Base-by-base conservation (phyloP, 2,329 filamentous ascomycete genomes). In the Aspergillus sp. region DNA sequence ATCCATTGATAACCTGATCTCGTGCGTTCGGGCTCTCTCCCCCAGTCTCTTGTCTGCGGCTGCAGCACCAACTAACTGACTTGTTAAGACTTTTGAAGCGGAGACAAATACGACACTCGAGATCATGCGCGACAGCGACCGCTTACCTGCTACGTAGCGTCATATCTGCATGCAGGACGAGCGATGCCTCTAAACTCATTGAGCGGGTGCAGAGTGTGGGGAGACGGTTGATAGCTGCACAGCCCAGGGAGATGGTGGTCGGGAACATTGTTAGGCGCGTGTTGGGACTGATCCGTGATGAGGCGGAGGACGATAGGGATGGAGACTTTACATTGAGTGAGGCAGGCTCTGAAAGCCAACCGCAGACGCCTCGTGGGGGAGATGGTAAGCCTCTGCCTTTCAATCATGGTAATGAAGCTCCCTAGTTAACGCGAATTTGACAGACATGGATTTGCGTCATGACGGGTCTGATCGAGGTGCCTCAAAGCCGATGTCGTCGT, bases 181-280 rank as follows among this genome's bases (percentile, higher is more conserved):
- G 84, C 60, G 89, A 93, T 73, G 88, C 92, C 47, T 84, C 86
- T 50, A 86, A 88, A 68, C 86, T 99, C 51, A 86, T 98, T 58
- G 85, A 88, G 66, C 87, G 90, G 64, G 87, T 99, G 61, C 87
- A 90, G 63, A 84, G 87, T 59, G 87, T 93, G 23, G 95, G 95
- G 56, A 84, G 86, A 66, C 85, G 87, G 55, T 82, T 99, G 44
- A 87, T 90, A 37, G 85, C 89, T 55, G 93, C 95, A 7, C 91
- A 96, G 68, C 93, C 93, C 15, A 86, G 89, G 60, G 95, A 98
- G 77, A 88, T 96, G 66, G 91, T 92, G 5, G 91, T 97, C 45
- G 93, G 92, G 52, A 99, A 99, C 70, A 93, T 99, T 65, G 91
- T 97, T 47, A 87, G 93, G 60, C 87, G 95, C 61, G 90, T 98